Evolutionary conservation across 2,329 filamentous ascomycete species (phyloP).

Genomic region (Sclerotinia sclerotiorum): DNA sequence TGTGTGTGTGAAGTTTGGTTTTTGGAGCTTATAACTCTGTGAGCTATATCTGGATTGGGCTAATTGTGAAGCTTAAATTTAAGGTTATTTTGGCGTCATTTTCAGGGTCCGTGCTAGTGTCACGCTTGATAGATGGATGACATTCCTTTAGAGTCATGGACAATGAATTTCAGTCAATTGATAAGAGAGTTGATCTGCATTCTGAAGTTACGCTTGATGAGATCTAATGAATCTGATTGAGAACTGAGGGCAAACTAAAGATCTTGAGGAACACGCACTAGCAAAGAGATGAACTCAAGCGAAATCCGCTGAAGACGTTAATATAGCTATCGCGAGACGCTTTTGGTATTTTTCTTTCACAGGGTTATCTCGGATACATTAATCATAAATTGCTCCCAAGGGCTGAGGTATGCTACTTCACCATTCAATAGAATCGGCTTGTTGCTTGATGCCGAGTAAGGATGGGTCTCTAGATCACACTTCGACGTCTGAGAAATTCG

Average conservation of each 20-base stretch:
- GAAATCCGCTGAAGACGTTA: too few species aligned
- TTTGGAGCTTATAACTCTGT: background rate
- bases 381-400: too few species aligned
- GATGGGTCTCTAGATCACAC: background rate
- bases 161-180: background rate
- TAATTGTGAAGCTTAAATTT: background rate
- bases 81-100: background rate
- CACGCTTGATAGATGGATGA: conserved; percentile 1
- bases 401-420: background rate
- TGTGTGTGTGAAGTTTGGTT: background rate
- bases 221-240: too few species aligned
- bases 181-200: background rate
- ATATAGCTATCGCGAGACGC: background rate
- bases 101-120: background rate
- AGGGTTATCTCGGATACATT: background rate
- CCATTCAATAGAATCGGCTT: background rate
- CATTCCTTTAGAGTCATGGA: background rate
- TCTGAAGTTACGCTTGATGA: background rate
- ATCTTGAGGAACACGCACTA: background rate
- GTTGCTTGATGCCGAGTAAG: background rate
- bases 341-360: background rate
- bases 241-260: too few species aligned
- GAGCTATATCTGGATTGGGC: background rate
- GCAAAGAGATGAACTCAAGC: background rate
- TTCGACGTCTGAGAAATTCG: background rate